A percentile compares a stretch with the other conserved stretches of the same genome.
phyloP scores from a whole-genome alignment of 2,329 filamentous ascomycete genomes.

The Alternaria conjuncta region DNA sequence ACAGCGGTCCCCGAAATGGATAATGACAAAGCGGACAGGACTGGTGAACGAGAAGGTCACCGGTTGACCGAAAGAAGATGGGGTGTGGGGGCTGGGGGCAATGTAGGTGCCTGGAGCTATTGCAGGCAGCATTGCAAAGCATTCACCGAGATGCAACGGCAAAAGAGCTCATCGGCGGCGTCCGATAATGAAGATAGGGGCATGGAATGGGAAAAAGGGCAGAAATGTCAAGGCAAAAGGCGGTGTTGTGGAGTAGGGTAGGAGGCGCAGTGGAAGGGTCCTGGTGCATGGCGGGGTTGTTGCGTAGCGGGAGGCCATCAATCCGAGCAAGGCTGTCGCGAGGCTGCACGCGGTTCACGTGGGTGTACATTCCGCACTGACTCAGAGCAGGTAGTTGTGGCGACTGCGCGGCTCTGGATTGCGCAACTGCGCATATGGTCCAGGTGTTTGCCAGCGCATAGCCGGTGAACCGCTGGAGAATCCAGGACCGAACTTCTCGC shows the following conservation, averaged over 20 bases:
- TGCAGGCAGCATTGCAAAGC: conserved; percentile 2
- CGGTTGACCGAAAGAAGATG: conserved; percentile 27
- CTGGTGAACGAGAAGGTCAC: conserved; percentile 33
- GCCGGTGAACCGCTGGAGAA: conserved; percentile 4
- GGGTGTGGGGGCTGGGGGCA: conserved; percentile 28
- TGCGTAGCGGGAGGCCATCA: background rate
- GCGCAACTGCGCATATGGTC: conserved; percentile 21
- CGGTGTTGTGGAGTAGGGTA: conserved; percentile 5
- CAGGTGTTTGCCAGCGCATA: conserved; percentile 4
- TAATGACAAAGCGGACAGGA: conserved; percentile 4
- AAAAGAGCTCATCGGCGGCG: conserved; percentile 1
- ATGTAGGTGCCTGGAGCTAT: conserved; percentile 18
- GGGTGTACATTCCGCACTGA: background rate
- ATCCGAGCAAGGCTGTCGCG: conserved; percentile 5
- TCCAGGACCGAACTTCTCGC: background rate
- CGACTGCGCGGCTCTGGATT: background rate
- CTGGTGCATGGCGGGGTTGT: conserved; percentile 16
- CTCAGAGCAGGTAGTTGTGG: background rate
- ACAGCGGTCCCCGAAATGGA: conserved; percentile 10
- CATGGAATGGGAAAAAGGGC: background rate
- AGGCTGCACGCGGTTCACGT: conserved; percentile 15
- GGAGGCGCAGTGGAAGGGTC: conserved; percentile 16
- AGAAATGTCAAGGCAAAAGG: conserved; percentile 12
- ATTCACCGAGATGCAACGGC: background rate
- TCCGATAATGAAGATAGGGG: background rate